Evolutionary conservation across 257 asterid genomes (phyloP).

Genomic region (Plectranthus barbatus): DNA sequence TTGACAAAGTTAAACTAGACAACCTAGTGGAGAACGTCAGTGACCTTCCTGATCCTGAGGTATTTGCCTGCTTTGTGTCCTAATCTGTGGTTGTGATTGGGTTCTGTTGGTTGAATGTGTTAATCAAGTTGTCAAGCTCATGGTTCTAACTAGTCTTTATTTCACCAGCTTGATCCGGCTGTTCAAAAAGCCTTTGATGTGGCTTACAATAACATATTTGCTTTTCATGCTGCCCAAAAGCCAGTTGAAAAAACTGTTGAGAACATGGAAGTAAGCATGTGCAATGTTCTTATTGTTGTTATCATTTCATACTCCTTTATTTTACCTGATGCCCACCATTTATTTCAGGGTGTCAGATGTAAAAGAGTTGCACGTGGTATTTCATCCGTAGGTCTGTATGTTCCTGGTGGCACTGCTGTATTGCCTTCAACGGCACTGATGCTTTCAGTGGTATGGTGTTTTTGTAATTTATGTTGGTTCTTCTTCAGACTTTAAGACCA

Average conservation of each 20-base stretch:
- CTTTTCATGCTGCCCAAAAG: constrained; percentile 87
- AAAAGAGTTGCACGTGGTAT: constrained; percentile 90
- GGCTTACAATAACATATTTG: constrained; percentile 80
- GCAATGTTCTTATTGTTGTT: neutral
- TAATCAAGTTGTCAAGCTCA: neutral
- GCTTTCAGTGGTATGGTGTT: constrained; percentile 86
- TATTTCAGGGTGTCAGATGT: constrained; percentile 85
- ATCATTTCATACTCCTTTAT: neutral
- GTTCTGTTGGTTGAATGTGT: constrained; percentile 4
- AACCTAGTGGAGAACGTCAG: constrained; percentile 59
- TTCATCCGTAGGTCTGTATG: constrained; percentile 91
- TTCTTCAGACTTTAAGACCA: neutral
- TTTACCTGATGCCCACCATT: constrained; percentile 1
- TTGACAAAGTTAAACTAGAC: constrained; percentile 80
- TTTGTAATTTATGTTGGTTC: neutral
- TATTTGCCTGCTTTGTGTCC: constrained; percentile 15
- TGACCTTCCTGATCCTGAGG: constrained; percentile 87
- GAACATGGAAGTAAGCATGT: constrained; percentile 74
- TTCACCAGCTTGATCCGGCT: constrained; percentile 63
- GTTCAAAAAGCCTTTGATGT: constrained; percentile 91
- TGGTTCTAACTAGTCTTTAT: constrained; percentile 14
- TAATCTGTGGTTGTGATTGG: neutral
- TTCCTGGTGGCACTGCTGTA: constrained; percentile 99
- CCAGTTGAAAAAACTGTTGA: constrained; percentile 74
- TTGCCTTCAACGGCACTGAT: constrained; percentile 96